Evolutionary conservation across 345 rosid genomes (phyloP).

Genomic region (Eucalyptus curtisii): DNA sequence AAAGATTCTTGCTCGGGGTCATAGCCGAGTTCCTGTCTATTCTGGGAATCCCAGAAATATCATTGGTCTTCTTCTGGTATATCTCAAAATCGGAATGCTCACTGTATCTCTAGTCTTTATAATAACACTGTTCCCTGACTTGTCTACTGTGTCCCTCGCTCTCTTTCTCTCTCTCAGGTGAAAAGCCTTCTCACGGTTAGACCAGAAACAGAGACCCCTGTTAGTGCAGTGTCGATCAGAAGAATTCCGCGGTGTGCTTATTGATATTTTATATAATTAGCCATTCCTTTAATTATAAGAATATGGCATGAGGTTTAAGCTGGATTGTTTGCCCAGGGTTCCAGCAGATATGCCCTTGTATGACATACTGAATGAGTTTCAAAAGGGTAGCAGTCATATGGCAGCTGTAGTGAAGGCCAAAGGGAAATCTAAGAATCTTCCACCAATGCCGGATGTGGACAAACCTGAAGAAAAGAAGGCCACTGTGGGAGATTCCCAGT

Average conservation of each 20-base stretch:
- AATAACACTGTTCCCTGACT: background rate
- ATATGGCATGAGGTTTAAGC: background rate
- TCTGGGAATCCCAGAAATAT: constrained; percentile 76
- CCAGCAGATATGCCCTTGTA: constrained; percentile 96
- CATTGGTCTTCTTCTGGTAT: constrained; percentile 88
- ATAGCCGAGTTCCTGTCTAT: constrained; percentile 93
- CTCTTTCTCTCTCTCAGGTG: constrained; percentile 28
- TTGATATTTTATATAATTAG: background rate
- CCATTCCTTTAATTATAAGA: background rate
- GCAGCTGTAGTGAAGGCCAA: constrained; percentile 91
- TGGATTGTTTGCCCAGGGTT: constrained; percentile 41
- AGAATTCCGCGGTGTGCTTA: constrained; percentile 72
- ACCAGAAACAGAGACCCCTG: constrained; percentile 92
- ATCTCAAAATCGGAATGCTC: background rate
- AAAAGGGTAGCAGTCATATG: constrained; percentile 99
- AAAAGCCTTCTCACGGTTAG: constrained; percentile 95
- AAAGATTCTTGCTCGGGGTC: constrained; percentile 88
- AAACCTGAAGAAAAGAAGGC: constrained; percentile 20
- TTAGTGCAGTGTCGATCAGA: constrained; percentile 79
- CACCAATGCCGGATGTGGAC: constrained; percentile 19
- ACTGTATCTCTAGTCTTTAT: background rate
- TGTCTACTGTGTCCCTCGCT: background rate
- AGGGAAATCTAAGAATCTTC: constrained; percentile 38
- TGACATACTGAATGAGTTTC: constrained; percentile 94
- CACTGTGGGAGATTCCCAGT: constrained; percentile 15